Base-by-base conservation (phyloP, 768 basidiomycete genomes). In the Mycena olivaceomarginata region DNA sequence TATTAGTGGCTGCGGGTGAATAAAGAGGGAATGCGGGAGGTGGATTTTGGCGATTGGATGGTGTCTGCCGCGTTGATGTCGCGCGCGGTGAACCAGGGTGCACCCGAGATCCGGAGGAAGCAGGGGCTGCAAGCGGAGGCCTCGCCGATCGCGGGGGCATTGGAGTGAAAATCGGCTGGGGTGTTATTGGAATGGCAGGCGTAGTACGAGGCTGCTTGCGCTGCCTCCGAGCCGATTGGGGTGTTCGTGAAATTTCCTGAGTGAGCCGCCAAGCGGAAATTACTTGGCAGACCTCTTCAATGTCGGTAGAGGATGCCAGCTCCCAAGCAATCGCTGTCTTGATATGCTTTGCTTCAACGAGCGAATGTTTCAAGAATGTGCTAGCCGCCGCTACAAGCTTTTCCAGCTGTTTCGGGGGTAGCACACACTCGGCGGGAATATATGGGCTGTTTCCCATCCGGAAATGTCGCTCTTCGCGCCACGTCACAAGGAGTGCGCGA, bases 391-490 rank as follows among this genome's bases (percentile, higher is more conserved):
- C 18, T 1, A 70, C 60, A 0, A 70, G 43, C 40, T 70, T 70
- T 20, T 70, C 69, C 18, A 70, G 13, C 45, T 70, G 69, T 20
- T 70, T 63, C 1, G 59, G 59, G 4, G 69, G 69, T 12, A 70
- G 69, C 7, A 70, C 18, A 11, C 62, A 59, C 12, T 70, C 45
- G 13, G 59, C 62, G 45, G 69, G 45, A 70, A 70, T 70, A 22
- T 70, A 70, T 15, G 59, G 59, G 31, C 69, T 70, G 18, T 63
- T 70, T 40, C 69, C 59, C 59, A 70, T 70, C 7, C 45, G 69
- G 15, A 48, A 70, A 63, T 70, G 59, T 2, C 46, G 43, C 2
- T 70, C 69, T 59, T 70, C 67, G 25, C 53, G 59, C 69, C 69
- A 31, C 31, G 31, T 31, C 31, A 31, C 31, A 53, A 56, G 53